These are phyloP conservation scores for Scytalidium sp. DNA, from an alignment of 2,329 filamentous ascomycete species.

Conservation along the genomic window DNA sequence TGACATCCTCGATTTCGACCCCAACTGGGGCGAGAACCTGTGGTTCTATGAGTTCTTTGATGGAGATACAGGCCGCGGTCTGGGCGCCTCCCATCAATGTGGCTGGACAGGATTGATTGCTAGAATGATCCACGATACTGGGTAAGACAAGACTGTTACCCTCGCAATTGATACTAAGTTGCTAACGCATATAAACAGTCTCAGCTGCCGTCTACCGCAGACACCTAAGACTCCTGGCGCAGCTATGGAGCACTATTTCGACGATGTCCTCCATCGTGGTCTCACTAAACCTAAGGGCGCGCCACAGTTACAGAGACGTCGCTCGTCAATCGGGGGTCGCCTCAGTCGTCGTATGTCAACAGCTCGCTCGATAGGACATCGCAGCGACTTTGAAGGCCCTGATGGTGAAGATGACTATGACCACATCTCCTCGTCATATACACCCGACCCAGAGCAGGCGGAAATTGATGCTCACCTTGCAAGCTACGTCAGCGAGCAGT, in stretches of 20 bases:
- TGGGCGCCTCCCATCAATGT: conserved; percentile 91
- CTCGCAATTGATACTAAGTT: not conserved
- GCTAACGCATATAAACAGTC: conserved; percentile 53
- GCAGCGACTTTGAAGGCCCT: conserved; percentile 70
- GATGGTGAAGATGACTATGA: conserved; percentile 43
- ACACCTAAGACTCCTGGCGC: conserved; percentile 84
- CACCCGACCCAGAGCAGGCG: conserved; percentile 44
- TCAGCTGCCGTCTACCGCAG: conserved; percentile 87
- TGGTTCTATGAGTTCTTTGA: conserved; percentile 99
- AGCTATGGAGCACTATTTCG: conserved; percentile 91
- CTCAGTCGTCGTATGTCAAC: conserved; percentile 48
- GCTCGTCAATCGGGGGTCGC: conserved; percentile 62
- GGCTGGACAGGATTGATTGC: conserved; percentile 96
- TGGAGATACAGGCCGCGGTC: conserved; percentile 81
- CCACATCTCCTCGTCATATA: conserved; percentile 31
- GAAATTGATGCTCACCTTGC: conserved; percentile 71
- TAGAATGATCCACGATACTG: conserved; percentile 96
- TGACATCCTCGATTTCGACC: conserved; percentile 84
- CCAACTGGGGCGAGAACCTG: conserved; percentile 87
- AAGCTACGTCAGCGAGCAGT: conserved; percentile 77
- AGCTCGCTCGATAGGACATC: conserved; percentile 75
- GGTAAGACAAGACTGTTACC: conserved; percentile 54
- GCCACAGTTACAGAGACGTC: conserved; percentile 57
- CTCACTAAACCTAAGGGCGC: conserved; percentile 34
- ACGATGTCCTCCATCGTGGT: conserved; percentile 74